Evolutionary conservation across 768 basidiomycete genomes (phyloP).

Genomic region (Lactarius trivialis): DNA sequence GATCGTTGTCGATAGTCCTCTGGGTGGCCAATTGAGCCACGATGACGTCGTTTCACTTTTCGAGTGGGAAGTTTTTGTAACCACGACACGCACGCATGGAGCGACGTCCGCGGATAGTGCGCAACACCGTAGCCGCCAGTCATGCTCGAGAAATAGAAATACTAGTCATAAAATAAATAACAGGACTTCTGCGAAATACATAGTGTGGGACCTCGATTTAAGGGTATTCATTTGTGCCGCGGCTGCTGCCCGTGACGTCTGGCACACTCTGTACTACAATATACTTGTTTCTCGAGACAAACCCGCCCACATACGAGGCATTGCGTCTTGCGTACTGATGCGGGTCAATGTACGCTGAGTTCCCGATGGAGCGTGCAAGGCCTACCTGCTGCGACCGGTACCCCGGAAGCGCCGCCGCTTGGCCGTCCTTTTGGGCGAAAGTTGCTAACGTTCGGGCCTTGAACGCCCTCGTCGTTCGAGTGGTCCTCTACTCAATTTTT

Average conservation of each 20-base stretch:
- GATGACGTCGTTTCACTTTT: background rate
- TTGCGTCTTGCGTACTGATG: background rate
- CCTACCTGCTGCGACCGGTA: no score
- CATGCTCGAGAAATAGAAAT: background rate
- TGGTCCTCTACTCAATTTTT: background rate
- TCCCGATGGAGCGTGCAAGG: background rate
- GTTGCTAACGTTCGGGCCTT: background rate
- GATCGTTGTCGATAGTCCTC: no score
- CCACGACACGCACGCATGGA: background rate
- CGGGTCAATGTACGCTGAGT: background rate
- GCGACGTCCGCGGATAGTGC: background rate
- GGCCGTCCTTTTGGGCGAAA: background rate
- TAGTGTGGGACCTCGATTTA: background rate
- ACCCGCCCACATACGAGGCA: background rate
- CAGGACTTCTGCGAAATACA: background rate
- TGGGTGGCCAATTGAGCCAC: background rate
- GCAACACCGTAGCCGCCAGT: background rate
- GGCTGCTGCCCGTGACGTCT: background rate
- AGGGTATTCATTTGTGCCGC: background rate
- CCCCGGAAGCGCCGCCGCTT: background rate
- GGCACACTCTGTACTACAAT: background rate
- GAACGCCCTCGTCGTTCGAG: background rate
- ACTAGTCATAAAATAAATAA: background rate
- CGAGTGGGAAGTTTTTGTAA: background rate
- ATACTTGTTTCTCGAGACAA: background rate